Base-by-base conservation (phyloP, 2,329 filamentous ascomycete species). In the Zopfia rhizophila region DNA sequence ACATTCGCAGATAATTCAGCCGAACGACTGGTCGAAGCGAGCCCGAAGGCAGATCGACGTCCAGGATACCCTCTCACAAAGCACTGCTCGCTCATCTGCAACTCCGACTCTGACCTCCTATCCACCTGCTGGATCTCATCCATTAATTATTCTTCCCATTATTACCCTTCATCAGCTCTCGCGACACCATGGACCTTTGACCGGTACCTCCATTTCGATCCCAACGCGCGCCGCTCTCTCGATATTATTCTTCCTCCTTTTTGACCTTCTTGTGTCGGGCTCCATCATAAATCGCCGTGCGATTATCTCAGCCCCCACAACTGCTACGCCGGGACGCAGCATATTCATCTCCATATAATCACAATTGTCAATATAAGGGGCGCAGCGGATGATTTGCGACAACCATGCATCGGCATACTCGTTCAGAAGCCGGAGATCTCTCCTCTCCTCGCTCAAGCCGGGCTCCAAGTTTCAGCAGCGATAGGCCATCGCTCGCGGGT, bases 381-480 rank as follows among this genome's bases (percentile, higher is more conserved):
- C 56, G 46, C 57, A 58, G 54, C 29, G 21, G 7, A 8, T 25
- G 16, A 19, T 12, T 23, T 42, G 21, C 33, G 23, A 29, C 36
- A 46, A 51, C 47, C 48, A 70, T 69, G 67, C 65, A 70, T 58
- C 60, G 67, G 21, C 65, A 63, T 38, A 61, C 66, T n/a, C 53
- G 62, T 35, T 70, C 67, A 17, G 68, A 70, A 14, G 58, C 64
- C 31, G 66, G 59, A 38, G 61, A 64, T 38, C 53, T 69, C 45
- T 51, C 56, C 38, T 72, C 70, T 30, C 58, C 68, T 45, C 70
- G 69, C 58, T 70, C 66, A 14, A 72, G 68, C 55, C 65, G 66
- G 46, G 65, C 67, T 14, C 51, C 58, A 33, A 90, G 87, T 71
- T 80, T 88, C 54, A 89, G 85, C 50, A 90, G 87, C 76, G 88